These are phyloP conservation scores for Boletus smithii DNA, from an alignment of 1,284 basidiomycete genomes.

Conservation along the genomic window DNA sequence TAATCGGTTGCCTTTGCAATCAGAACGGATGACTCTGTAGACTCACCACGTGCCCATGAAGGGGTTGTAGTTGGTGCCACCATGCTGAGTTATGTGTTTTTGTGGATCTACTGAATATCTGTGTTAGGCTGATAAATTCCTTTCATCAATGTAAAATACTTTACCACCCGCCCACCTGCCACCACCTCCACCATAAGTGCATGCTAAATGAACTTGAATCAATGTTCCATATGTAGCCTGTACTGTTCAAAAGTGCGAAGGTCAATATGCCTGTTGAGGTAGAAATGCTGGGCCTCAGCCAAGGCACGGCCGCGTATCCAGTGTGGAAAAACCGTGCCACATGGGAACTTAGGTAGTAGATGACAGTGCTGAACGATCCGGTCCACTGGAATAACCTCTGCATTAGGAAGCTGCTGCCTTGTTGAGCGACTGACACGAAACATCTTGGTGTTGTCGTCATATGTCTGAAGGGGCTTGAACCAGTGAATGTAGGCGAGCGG, in stretches of 20 bases:
- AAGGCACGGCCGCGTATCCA: not conserved
- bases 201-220: no score
- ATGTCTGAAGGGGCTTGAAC: slow-evolving; percentile 4
- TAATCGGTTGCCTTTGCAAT: slow-evolving; percentile 40
- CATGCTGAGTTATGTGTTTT: no score
- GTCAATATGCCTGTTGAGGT: not conserved
- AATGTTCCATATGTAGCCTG: not conserved
- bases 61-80: no score
- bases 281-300: not conserved
- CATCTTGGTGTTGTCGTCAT: not conserved
- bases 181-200: no score
- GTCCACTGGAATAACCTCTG: not conserved
- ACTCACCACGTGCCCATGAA: no score
- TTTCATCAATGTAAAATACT: no score
- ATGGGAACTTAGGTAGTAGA: slow-evolving; percentile 8
- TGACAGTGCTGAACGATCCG: slow-evolving; percentile 7
- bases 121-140: no score
- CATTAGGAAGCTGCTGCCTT: not conserved
- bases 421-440: slow-evolving; percentile 4
- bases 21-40: no score
- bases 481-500: slow-evolving; percentile 10
- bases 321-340: not conserved
- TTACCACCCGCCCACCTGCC: no score
- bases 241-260: not conserved
- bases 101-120: no score